Evolutionary conservation across 345 rosid genomes (phyloP), one percentile per base, ranked within the genome.

Genomic region (Moricandia moricandioides): DNA sequence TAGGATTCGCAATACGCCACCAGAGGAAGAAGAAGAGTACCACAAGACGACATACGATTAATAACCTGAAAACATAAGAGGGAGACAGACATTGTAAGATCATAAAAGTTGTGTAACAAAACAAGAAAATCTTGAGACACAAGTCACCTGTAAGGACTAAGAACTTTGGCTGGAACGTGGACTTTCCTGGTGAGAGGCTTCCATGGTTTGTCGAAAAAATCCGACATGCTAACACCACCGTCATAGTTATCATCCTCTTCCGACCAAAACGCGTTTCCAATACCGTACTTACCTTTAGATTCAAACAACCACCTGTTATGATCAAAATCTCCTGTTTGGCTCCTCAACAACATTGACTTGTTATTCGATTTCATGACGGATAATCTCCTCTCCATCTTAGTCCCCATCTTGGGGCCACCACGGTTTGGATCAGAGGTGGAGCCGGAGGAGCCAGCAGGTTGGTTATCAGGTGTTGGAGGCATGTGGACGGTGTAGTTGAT

Each of bases 401-500:
- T 71, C 14, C 82, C 67, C 6, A n/a, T n/a, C n/a, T n/a, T n/a
- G n/a, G 39, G 30, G 0, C 78, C 75, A 0, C 78, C 83, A 1
- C 79, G 11, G 29, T 74, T 27, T 21, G 78, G 69, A 18, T 80
- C 87, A 18, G 76, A 69, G 47, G 82, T 73, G 6, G 82, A 80
- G 0, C 80, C 83, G 2, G 82, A 73, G 21, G 82, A 75, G 47
- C 82, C 84, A 37, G 78, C 84, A 2, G 97, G 98, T 52, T 91
- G 98, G 83, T 93, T 93, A 61, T 93, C 98, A 0, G 98, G 98
- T 0, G 98, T 93, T 0, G 98, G 96, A 4, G 98, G 98, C 96
- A 93, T 80, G 72, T 91, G 82, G 30, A 93, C 97, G 0, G 98
- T 93, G 87, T 93, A 93, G 39, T 93, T 88, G 37, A 86, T 87